A percentile compares a stretch with the other conserved stretches of the same genome.
phyloP scores from a whole-genome alignment of 1,284 basidiomycete species.

The Pseudozyma sp. region DNA sequence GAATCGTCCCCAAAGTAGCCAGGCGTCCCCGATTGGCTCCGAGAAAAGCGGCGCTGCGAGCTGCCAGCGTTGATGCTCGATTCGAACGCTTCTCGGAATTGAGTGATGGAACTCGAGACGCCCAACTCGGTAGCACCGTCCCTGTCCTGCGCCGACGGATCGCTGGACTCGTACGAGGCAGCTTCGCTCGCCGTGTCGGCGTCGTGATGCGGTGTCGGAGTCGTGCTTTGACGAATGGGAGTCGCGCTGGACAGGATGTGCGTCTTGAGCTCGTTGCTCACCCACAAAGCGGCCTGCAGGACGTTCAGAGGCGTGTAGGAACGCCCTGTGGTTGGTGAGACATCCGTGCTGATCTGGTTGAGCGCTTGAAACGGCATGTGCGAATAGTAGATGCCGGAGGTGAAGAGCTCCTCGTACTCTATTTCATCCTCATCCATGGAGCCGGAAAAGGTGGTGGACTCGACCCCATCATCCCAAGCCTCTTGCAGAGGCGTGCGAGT shows the following conservation, averaged over 20 bases:
- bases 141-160: conserved; percentile 5
- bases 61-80: conserved; percentile 5
- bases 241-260: conserved; percentile 35
- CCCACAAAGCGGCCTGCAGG: conserved; percentile 60
- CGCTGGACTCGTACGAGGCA: conserved; percentile 11
- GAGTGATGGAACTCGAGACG: conserved; percentile 47
- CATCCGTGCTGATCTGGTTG: conserved; percentile 45
- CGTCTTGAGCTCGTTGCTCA: conserved; percentile 54
- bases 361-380: conserved; percentile 76
- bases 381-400: conserved; percentile 83
- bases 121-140: conserved; percentile 49
- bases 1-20: conserved; percentile 9
- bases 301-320: conserved; percentile 51
- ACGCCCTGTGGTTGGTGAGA: conserved; percentile 38
- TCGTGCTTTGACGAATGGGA: conserved; percentile 3
- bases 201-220: conserved; percentile 12
- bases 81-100: conserved; percentile 48
- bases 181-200: conserved; percentile 17
- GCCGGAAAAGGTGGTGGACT: conserved; percentile 27
- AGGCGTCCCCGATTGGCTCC: conserved; percentile 28
- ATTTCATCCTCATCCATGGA: conserved; percentile 54
- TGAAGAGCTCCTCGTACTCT: conserved; percentile 75
- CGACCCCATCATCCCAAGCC: conserved; percentile 38
- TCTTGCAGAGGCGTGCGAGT: conserved; percentile 36
- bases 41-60: conserved; percentile 23